Percentiles rank a stretch among this genome's conserved stretches.
Evolutionary conservation across 2,329 filamentous ascomycete genomes (phyloP).

Genomic region (Madurella mycetomatis): DNA sequence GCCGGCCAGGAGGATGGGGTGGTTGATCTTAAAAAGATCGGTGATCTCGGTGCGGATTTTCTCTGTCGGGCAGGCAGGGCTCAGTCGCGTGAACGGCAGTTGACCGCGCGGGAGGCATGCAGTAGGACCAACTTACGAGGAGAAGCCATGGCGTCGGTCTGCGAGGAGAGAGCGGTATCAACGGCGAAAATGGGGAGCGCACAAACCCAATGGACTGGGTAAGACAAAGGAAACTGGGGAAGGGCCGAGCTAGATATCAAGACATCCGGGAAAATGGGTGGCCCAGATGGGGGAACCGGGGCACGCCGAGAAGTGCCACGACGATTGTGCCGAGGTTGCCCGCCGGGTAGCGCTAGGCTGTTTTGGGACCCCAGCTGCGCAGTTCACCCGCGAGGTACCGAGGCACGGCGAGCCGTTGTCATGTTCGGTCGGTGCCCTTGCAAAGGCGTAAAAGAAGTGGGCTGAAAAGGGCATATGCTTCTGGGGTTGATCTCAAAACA

Average conservation of each 20-base stretch:
- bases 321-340: constrained; percentile 22
- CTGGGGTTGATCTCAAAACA: too few relatives aligned
- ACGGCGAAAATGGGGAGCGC: constrained; percentile 7
- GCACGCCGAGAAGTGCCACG: constrained; percentile 3
- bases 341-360: constrained; percentile 13
- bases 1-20: constrained; percentile 90
- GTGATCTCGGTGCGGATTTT: constrained; percentile 87
- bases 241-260: constrained; percentile 12
- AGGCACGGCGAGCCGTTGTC: background rate
- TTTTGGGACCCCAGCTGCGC: constrained; percentile 1
- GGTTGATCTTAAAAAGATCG: constrained; percentile 96
- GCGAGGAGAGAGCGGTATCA: constrained; percentile 15
- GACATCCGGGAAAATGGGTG: constrained; percentile 17
- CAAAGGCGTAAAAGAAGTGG: too few relatives aligned
- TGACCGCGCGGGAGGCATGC: background rate
- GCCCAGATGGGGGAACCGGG: constrained; percentile 3
- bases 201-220: constrained; percentile 6
- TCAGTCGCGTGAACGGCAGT: background rate
- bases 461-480: too few relatives aligned
- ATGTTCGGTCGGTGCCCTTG: background rate
- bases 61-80: constrained; percentile 54
- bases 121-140: constrained; percentile 59
- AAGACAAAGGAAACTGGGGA: constrained; percentile 7
- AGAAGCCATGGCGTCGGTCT: constrained; percentile 60
- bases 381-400: background rate